Base-by-base conservation (phyloP, 805 yeast genomes). In the Starmerella stigmatis region DNA sequence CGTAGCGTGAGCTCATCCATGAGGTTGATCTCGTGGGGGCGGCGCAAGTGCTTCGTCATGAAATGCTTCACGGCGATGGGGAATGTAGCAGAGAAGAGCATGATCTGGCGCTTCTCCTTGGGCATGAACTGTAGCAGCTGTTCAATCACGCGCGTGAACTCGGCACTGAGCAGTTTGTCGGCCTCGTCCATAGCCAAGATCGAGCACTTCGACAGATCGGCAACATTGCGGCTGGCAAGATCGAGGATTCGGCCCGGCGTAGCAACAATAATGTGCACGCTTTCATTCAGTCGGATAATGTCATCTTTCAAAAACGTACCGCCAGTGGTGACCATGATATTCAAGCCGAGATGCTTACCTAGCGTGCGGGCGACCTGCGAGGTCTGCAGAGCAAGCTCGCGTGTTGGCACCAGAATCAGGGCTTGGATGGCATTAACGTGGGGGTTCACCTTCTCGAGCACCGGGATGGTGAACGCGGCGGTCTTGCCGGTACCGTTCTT, bases 401-500 rank as follows among this genome's bases (percentile, higher is more conserved):
- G 83, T 12, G 98, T 92, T 57, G 98, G 98, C 21, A 92, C 94
- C 64, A 92, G 73, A 48, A 92, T 85, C 49, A 92, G 74, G 7
- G 94, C 92, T 66, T 92, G 98, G 57, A 86, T 85, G 61, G 82
- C 81, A 64, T 79, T 75, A 41, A 78, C 55, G 60, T 85, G 82
- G 45, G 96, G 88, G 65, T 88, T 84, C 50, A 86, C 73, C 61
- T 79, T 82, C 64, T 92, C 94, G 59, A 92, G 72, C 23, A 94
- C 76, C 42, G 98, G 98, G 54, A 92, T 89, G 41, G 86, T 81
- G 64, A 92, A 92, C 6, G 98, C 94, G 1, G 97, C 98, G 8
- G 98, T 92, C 63, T 92, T 92, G 59, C 98, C 98, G 1, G 98
- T 92, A 52, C 98, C 98, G 66, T 92, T 92, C 64, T 92, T 92